Percentiles rank a stretch among this genome's conserved stretches.
These are phyloP conservation scores for Fulvia fulva DNA, from an alignment of 2,329 filamentous ascomycete genomes.

Conservation along the genomic window DNA sequence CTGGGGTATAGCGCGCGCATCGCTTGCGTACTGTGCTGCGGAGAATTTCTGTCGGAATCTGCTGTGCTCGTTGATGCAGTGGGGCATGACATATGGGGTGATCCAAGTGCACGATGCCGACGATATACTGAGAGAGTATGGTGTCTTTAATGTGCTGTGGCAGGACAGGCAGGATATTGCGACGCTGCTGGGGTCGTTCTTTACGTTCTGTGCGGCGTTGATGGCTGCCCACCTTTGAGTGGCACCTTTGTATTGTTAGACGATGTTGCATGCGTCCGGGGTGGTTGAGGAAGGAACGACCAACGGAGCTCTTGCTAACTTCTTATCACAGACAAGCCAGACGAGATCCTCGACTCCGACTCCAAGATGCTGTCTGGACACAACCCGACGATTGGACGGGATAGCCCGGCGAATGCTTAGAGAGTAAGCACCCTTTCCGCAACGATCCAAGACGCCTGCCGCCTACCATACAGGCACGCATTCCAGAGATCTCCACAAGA, in stretches of 20 bases:
- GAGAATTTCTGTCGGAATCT: not conserved
- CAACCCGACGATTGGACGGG: slow-evolving; percentile 18
- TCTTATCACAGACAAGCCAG: slow-evolving; percentile 18
- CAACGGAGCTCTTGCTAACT: not conserved
- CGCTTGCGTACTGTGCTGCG: not conserved
- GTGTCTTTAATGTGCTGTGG: not conserved
- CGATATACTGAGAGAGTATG: not conserved
- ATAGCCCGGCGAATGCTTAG: slow-evolving; percentile 23
- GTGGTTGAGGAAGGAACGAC: not conserved
- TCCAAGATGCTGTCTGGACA: slow-evolving; percentile 8
- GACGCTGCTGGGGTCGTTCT: not conserved
- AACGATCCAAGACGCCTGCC: not conserved
- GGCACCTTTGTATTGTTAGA: not conserved
- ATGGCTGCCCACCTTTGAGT: not conserved
- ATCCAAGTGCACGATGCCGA: not conserved
- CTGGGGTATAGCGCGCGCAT: not conserved
- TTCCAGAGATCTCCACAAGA: not conserved
- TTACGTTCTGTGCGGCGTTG: not conserved
- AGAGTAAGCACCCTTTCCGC: not conserved
- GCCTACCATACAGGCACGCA: not conserved
- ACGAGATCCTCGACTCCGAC: slow-evolving; percentile 18
- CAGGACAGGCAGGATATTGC: not conserved
- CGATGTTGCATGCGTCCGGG: not conserved
- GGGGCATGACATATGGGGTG: not conserved
- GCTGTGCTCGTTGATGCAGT: not conserved